Conservation (phyloP, 2,329 filamentous ascomycete species). For the Aspergillus pseudoterreus region DNA sequence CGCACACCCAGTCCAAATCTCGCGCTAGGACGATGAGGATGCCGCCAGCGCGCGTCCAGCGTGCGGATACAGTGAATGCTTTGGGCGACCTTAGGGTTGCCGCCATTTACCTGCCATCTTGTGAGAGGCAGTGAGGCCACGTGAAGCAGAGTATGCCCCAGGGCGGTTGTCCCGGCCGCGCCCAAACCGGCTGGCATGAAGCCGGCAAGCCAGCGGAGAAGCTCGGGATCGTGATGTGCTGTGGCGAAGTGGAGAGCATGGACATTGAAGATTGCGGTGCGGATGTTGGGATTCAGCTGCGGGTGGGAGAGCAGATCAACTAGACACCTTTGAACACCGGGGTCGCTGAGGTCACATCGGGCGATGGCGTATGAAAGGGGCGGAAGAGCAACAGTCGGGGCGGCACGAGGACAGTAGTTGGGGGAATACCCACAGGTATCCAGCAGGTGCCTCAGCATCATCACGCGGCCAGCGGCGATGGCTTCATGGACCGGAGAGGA, state of each 20-base stretch:
- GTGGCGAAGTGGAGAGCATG: slow-evolving; percentile 9
- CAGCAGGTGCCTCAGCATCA: slow-evolving; percentile 10
- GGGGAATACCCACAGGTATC: slow-evolving; percentile 8
- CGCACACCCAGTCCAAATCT: no score
- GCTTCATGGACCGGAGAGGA: slow-evolving; percentile 13
- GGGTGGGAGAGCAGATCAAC: slow-evolving; percentile 6
- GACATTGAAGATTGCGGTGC: slow-evolving; percentile 8
- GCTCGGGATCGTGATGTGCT: slow-evolving; percentile 6
- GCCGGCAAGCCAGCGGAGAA: slow-evolving; percentile 6
- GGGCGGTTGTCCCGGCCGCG: neutral
- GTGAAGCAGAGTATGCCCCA: slow-evolving; percentile 11
- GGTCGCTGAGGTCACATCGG: slow-evolving; percentile 7
- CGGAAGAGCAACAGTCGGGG: slow-evolving; percentile 10
- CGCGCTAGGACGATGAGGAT: neutral
- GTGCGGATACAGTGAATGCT: slow-evolving; percentile 9
- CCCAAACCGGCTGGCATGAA: neutral
- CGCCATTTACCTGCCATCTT: neutral
- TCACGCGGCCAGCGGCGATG: slow-evolving; percentile 3
- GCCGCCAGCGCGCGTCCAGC: neutral
- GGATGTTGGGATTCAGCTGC: slow-evolving; percentile 1
- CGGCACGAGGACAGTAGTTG: slow-evolving; percentile 10
- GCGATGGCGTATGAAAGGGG: slow-evolving; percentile 11
- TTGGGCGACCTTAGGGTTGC: neutral
- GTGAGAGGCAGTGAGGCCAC: slow-evolving; percentile 8
- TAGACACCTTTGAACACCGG: slow-evolving; percentile 2